Evolutionary conservation across 2,329 filamentous ascomycete genomes (phyloP).

Genomic region (Fusarium redolens): DNA sequence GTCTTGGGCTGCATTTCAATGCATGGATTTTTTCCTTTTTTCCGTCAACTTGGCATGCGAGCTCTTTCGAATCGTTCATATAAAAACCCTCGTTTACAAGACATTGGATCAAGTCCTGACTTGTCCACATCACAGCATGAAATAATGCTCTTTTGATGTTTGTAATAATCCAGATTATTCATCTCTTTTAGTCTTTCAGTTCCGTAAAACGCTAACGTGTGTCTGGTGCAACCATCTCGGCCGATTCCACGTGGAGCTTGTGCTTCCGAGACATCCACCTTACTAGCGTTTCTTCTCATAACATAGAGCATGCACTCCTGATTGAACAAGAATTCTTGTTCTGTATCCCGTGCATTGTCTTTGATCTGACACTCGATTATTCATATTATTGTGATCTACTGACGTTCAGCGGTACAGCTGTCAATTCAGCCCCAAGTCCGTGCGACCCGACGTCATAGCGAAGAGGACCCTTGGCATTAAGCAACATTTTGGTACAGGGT

Average conservation of each 20-base stretch:
- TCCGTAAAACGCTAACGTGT: conserved; percentile 1
- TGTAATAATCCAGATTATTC: background rate
- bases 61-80: background rate
- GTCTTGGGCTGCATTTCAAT: background rate
- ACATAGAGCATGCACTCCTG: background rate
- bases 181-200: background rate
- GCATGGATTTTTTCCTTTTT: background rate
- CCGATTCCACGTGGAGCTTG: conserved; percentile 36
- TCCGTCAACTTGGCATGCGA: background rate
- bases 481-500: conserved; percentile 1
- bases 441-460: conserved; percentile 18
- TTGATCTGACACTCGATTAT: background rate
- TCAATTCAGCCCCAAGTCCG: conserved; percentile 17
- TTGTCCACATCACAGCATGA: background rate
- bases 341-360: background rate
- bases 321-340: background rate
- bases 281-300: background rate
- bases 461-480: background rate
- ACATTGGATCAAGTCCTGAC: too few species aligned
- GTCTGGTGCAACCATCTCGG: conserved; percentile 22
- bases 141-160: background rate
- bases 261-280: conserved; percentile 23
- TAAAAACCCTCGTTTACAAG: background rate
- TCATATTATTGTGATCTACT: conserved; percentile 27
- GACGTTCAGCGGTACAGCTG: background rate